phyloP scores from a whole-genome alignment of 305 asterid genomes.

The Solanum hybrid region DNA sequence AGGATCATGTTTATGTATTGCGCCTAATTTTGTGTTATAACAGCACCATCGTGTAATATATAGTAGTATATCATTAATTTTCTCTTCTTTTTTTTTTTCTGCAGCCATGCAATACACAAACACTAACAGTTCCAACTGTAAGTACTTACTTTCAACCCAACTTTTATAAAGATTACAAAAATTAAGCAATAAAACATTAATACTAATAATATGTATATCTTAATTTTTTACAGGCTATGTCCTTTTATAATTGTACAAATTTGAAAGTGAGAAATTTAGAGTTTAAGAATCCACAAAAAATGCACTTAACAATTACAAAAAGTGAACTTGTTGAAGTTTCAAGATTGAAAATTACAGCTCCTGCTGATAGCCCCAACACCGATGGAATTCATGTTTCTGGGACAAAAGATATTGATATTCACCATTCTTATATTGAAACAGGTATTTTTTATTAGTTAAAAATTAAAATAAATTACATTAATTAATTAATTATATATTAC shows the following conservation, averaged over 20 bases:
- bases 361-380: constrained; percentile 72
- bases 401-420: constrained; percentile 41
- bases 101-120: constrained; percentile 66
- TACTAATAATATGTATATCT: not conserved
- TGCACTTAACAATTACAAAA: constrained; percentile 59
- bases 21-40: too few relatives aligned
- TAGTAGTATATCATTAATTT: not conserved
- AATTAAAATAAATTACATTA: too few relatives aligned
- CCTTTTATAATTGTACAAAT: constrained; percentile 52
- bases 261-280: constrained; percentile 34
- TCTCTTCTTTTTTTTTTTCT: not conserved
- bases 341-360: constrained; percentile 44
- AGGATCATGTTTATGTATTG: too few relatives aligned
- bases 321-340: constrained; percentile 48
- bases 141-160: not conserved
- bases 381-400: constrained; percentile 84
- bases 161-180: not conserved
- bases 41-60: too few relatives aligned
- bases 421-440: too few relatives aligned
- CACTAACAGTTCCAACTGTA: constrained; percentile 71
- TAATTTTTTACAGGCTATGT: constrained; percentile 48
- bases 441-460: too few relatives aligned
- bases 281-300: constrained; percentile 65
- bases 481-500: too few relatives aligned
- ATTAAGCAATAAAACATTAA: not conserved